Base-by-base conservation (phyloP, 352 stramenopile species). In the Phytophthora idaei region DNA sequence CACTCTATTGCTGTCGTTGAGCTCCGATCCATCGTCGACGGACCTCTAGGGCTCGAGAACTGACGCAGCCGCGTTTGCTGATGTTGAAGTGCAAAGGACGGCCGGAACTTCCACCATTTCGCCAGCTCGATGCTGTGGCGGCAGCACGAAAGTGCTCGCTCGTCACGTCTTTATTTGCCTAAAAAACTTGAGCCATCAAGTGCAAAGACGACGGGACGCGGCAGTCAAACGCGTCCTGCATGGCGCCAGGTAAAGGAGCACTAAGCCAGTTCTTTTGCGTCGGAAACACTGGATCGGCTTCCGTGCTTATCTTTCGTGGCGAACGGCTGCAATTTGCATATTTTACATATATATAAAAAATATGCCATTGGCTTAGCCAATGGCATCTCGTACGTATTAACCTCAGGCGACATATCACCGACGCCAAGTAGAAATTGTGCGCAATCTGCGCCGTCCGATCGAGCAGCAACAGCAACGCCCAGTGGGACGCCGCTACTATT, bases 121-220 rank as follows among this genome's bases (percentile, higher is more conserved):
- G 48, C 46, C 47, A 57, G 32, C 42, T 45, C n/a, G 44, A 47
- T 47, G 21, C 46, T 34, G 34, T 3, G 3, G 31, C 57, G 27
- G 36, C 45, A 41, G 49, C 49, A 59, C 27, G 36, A 70, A 62
- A 67, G 50, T 60, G 61, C 51, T 67, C 59, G 59, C 56, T 74
- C 49, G 61, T 34, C 66, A 62, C 66, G 66, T 74, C 60, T 70
- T 50, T 70, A 74, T 71, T 71, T 66, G 48, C 34, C 47, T 34
- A 12, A 10, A 63, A 45, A 63, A 49, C 32, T 64, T 67, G 64
- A 68, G 36, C 49, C 44, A 57, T 50, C 42, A 61, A 71, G 34
- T 67, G 42, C 42, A 56, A 36, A 64, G 12, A 63, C 56, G 31
- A 47, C 41, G 39, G 50, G 21, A 31, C 32, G 51, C 5, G 31